These are phyloP conservation scores for Bathelium albidoporum DNA, from an alignment of 495 filamentous ascomycete species.

Conservation along the genomic window DNA sequence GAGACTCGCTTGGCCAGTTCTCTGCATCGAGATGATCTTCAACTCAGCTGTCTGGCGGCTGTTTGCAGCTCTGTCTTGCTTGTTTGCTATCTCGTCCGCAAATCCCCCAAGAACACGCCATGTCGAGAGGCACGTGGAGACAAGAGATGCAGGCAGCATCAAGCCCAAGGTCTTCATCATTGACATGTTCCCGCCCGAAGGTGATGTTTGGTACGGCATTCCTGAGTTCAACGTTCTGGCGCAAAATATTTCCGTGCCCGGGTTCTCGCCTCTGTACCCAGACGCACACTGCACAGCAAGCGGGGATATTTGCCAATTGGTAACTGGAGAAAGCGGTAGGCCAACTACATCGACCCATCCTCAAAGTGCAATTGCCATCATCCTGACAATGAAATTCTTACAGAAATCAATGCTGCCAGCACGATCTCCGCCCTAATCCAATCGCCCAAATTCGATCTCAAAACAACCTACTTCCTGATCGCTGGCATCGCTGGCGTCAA, in stretches of 20 bases:
- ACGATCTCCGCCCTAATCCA: constrained; percentile 50
- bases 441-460: constrained; percentile 54
- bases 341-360: not conserved
- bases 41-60: not conserved
- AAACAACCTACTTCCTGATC: constrained; percentile 57
- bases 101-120: not conserved
- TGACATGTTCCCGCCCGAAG: constrained; percentile 62
- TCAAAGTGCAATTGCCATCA: not conserved
- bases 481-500: constrained; percentile 65
- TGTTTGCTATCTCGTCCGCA: not conserved
- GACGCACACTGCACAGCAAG: constrained; percentile 52
- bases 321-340: constrained; percentile 36
- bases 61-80: not conserved
- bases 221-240: constrained; percentile 51
- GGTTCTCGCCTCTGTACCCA: constrained; percentile 55
- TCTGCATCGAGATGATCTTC: not conserved
- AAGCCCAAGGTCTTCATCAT: constrained; percentile 61
- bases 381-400: not conserved
- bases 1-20: not conserved
- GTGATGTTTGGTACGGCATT: constrained; percentile 54
- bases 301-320: constrained; percentile 51
- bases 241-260: constrained; percentile 56
- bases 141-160: constrained; percentile 14
- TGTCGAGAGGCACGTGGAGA: not conserved
- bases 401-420: constrained; percentile 65